Percentiles rank a stretch among this genome's conserved stretches.
Evolutionary conservation across 805 yeast genomes (phyloP).

Genomic region (Deakozyma indianensis): DNA sequence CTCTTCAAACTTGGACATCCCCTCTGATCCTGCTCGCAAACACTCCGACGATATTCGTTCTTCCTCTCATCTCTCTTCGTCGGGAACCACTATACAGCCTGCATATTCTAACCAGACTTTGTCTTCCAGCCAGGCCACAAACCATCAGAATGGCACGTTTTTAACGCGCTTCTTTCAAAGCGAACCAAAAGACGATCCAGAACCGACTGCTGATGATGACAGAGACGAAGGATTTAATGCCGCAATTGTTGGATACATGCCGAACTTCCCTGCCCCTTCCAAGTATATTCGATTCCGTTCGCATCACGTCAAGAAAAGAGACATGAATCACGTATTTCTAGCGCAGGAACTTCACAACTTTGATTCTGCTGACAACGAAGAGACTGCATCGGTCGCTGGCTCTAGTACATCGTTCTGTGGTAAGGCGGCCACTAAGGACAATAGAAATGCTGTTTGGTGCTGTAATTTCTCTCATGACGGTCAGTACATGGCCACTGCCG

Average conservation of each 20-base stretch:
- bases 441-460: conserved; percentile 46
- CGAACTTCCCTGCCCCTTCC: conserved; percentile 16
- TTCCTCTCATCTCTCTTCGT: no score
- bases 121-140: neutral
- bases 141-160: neutral
- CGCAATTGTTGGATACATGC: conserved; percentile 16
- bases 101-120: no score
- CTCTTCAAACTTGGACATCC: no score
- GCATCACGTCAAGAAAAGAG: conserved; percentile 16
- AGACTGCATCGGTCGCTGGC: neutral
- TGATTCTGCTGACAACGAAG: neutral
- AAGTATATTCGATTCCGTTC: conserved; percentile 21
- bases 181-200: neutral
- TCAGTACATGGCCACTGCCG: conserved; percentile 69
- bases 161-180: neutral
- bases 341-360: conserved; percentile 20
- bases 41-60: no score
- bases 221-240: conserved; percentile 19
- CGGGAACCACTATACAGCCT: no score
- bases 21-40: no score
- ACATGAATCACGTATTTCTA: conserved; percentile 19
- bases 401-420: conserved; percentile 2
- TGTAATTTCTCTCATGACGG: conserved; percentile 71
- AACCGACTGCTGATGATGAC: neutral
- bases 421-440: conserved; percentile 8